These are phyloP conservation scores for Pythium aquatile DNA, from an alignment of 352 stramenopile genomes.

Conservation along the genomic window DNA sequence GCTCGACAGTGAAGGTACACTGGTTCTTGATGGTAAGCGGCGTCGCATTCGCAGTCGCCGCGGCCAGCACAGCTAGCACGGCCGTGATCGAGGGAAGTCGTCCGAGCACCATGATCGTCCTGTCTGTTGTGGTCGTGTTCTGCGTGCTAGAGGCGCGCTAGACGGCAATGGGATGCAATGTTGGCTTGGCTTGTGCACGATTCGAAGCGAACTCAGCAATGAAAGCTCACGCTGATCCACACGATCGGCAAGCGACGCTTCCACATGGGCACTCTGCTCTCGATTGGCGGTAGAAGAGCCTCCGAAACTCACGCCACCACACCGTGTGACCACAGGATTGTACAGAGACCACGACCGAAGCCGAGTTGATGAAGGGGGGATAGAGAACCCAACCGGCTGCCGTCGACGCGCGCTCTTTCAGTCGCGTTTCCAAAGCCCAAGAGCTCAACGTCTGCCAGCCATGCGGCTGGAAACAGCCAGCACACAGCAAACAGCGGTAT, in stretches of 20 bases:
- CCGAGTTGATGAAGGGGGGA: not conserved
- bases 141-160: not conserved
- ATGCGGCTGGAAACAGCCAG: constrained; percentile 3
- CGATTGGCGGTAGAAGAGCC: not conserved
- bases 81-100: not conserved
- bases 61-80: constrained; percentile 31
- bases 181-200: not conserved
- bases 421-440: no score
- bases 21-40: constrained; percentile 49
- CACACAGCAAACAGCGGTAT: not conserved
- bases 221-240: not conserved
- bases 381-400: not conserved
- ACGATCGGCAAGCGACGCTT: not conserved
- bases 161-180: not conserved
- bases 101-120: constrained; percentile 14
- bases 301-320: not conserved
- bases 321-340: not conserved
- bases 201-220: constrained; percentile 3
- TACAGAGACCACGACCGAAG: not conserved
- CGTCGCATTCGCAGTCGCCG: constrained; percentile 22
- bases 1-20: constrained; percentile 39
- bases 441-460: not conserved
- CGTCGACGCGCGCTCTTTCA: not conserved
- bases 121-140: not conserved
- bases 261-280: not conserved